Percentiles rank a stretch among this genome's conserved stretches.
Evolutionary conservation across 139 green algal genomes (phyloP).

Genomic region (Eudorina sp.): DNA sequence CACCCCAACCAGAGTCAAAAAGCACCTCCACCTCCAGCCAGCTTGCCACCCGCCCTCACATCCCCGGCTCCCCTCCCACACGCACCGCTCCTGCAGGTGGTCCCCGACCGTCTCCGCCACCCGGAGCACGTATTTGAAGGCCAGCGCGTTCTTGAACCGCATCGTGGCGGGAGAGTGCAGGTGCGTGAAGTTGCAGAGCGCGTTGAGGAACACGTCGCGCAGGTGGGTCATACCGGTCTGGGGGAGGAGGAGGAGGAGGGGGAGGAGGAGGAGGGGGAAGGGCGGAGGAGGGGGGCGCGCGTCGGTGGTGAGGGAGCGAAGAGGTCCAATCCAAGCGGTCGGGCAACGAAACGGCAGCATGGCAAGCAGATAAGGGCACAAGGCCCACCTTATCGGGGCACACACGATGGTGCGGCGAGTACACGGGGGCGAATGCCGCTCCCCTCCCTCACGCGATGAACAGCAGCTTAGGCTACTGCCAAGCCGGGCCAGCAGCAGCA

Average conservation of each 20-base stretch:
- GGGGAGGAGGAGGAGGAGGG: not conserved
- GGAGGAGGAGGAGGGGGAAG: not conserved
- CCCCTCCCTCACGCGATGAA: no score
- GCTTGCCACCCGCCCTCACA: not conserved
- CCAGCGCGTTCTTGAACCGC: slow-evolving; percentile 90
- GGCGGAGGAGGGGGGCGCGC: not conserved
- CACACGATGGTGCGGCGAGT: no score
- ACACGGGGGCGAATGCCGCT: no score
- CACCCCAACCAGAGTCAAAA: not conserved
- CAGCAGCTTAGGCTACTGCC: no score
- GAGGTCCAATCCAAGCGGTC: no score
- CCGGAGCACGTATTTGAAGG: slow-evolving; percentile 86
- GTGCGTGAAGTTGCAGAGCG: slow-evolving; percentile 85
- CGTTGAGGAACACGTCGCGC: slow-evolving; percentile 89
- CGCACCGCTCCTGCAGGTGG: slow-evolving; percentile 76
- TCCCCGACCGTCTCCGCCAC: slow-evolving; percentile 84
- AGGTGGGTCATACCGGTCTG: slow-evolving; percentile 89
- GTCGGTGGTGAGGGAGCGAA: no score
- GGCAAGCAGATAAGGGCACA: no score
- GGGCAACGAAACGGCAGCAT: not conserved
- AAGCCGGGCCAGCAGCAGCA: no score
- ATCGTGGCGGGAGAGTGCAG: slow-evolving; percentile 75
- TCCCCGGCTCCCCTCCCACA: not conserved
- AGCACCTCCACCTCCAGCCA: not conserved
- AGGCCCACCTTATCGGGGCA: no score